A percentile compares a stretch with the other conserved stretches of the same genome.
Evolutionary conservation across 805 yeast species (phyloP).

Genomic region (Saturnispora hagleri): DNA sequence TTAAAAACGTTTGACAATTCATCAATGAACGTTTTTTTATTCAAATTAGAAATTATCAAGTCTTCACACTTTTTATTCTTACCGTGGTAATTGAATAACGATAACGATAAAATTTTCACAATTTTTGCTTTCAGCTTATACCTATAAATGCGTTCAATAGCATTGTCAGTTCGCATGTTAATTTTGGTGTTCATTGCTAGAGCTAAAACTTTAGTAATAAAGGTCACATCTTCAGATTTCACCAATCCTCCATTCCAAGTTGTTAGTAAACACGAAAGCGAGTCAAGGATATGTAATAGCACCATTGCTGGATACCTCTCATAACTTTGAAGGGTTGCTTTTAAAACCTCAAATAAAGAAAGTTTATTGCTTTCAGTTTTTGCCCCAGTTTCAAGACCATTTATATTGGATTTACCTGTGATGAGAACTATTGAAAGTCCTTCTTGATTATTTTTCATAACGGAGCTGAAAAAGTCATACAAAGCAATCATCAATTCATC

Average conservation of each 20-base stretch:
- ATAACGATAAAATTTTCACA: slow-evolving; percentile 66
- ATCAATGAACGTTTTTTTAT: slow-evolving; percentile 22
- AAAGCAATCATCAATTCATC: slow-evolving; percentile 43
- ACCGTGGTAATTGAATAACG: slow-evolving; percentile 44
- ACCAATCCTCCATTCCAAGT: slow-evolving; percentile 64
- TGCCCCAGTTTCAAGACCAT: slow-evolving; percentile 8
- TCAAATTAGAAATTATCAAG: slow-evolving; percentile 27
- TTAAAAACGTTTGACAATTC: slow-evolving; percentile 34
- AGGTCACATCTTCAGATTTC: slow-evolving; percentile 37
- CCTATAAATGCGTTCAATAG: slow-evolving; percentile 40
- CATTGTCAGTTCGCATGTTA: slow-evolving; percentile 23
- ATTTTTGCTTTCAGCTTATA: slow-evolving; percentile 57
- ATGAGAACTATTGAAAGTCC: slow-evolving; percentile 66
- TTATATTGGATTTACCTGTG: slow-evolving; percentile 44
- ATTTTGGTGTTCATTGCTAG: slow-evolving; percentile 10
- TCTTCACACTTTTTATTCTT: slow-evolving; percentile 33
- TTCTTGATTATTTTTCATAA: slow-evolving; percentile 65
- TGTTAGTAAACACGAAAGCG: slow-evolving; percentile 65
- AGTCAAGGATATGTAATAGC: slow-evolving; percentile 60
- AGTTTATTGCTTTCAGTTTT: slow-evolving; percentile 11
- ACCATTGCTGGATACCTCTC: slow-evolving; percentile 50
- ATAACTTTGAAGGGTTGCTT: slow-evolving; percentile 43
- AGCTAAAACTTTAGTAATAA: slow-evolving; percentile 33
- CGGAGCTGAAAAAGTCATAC: slow-evolving; percentile 57
- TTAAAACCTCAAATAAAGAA: slow-evolving; percentile 50